Evolutionary conservation across 106 monocot species (phyloP).

Genomic region (Dendrobium chrysotoxum): DNA sequence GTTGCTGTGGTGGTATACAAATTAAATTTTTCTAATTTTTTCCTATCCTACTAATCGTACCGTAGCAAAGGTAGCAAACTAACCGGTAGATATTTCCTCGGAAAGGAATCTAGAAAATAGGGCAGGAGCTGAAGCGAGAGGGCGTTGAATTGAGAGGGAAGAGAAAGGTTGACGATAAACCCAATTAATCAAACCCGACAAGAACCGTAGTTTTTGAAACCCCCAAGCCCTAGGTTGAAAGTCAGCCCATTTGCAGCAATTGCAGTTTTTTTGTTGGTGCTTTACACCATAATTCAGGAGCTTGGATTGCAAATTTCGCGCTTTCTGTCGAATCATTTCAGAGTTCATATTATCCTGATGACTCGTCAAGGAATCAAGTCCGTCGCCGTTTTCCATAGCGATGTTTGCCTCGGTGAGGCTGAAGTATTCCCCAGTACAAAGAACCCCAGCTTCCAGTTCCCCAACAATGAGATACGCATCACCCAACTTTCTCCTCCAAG

Average conservation of each 20-base stretch:
- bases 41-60: too few species aligned
- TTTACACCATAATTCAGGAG: not conserved
- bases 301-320: not conserved
- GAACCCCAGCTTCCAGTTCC: conserved; percentile 16
- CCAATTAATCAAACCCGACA: not conserved
- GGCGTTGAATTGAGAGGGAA: too few species aligned
- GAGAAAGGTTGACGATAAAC: too few species aligned
- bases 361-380: conserved; percentile 12
- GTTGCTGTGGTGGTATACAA: too few species aligned
- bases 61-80: too few species aligned
- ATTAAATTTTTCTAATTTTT: too few species aligned
- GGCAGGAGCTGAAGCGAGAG: too few species aligned
- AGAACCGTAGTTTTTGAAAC: not conserved
- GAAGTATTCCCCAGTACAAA: conserved; percentile 32
- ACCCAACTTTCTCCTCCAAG: conserved; percentile 48
- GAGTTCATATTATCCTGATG: not conserved
- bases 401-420: conserved; percentile 44
- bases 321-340: not conserved
- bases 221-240: not conserved
- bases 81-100: too few species aligned
- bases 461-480: conserved; percentile 52
- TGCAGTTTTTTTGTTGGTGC: not conserved
- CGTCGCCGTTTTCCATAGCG: conserved; percentile 37
- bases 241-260: not conserved
- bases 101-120: too few species aligned